Base-by-base conservation (phyloP, 106 monocot genomes). In the Platanthera guangdongensis region DNA sequence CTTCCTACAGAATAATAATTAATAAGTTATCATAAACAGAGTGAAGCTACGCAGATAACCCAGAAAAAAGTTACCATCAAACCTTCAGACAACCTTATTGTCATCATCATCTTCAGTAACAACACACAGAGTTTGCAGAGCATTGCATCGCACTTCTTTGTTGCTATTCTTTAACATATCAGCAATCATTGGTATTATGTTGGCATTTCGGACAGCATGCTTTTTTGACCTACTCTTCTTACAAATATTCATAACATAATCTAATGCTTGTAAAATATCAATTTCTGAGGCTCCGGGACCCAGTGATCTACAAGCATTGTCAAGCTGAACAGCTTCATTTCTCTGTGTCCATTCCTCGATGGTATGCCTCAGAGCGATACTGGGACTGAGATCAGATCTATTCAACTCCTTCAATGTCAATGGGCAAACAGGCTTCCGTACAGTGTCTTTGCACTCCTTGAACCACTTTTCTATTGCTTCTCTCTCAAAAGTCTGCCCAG, bases 341-440 rank as follows among this genome's bases (percentile, higher is more conserved):
- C 96, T 84, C 63, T 87, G 76, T 45, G 68, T 89, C 96, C 96
- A 97, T 76, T 97, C 96, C 83, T 91, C 86, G 78, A 97, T 97
- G 3, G 93, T 94, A 63, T 92, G 88, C 68, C 91, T 64, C 30
- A 97, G 79, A 71, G 96, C 87, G 14, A 91, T 88, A 65, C 96
- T 94, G 32, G 93, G 89, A 74, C 86, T 97, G 21, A 97, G 77
- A 22, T 86, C 85, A 51, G 85, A 82, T 52, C 53, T 93, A 25
- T 47, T 81, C 57, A 97, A 76, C 25, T 89, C 87, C 79, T 86
- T 83, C 30, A 62, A 7, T 47, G 96, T 91, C 50, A 91, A 57
- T 75, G 96, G 96, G 68, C 96, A 97, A 69, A 78, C 76, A 59
- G 77, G 79, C 49, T 63, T 90, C 71, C 80, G 89, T 62, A 87